Percentiles rank a stretch among this genome's conserved stretches.
Conservation (phyloP, 2,329 filamentous ascomycete genomes). For the Alternaria conjuncta region DNA sequence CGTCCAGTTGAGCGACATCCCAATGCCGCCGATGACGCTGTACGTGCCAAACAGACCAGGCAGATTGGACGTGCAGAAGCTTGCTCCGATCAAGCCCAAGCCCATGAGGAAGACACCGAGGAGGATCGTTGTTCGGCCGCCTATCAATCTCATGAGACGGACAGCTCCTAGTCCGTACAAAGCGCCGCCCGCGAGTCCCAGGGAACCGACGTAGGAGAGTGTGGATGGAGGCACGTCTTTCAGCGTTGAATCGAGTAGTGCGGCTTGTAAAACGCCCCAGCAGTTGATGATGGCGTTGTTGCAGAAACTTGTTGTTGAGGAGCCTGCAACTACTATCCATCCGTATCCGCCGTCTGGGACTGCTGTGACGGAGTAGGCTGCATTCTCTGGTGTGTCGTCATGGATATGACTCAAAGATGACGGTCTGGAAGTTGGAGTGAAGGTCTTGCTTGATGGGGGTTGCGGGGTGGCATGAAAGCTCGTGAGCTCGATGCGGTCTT, state of each 20-base stretch:
- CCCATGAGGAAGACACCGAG: conserved; percentile 61
- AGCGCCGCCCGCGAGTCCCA: conserved; percentile 59
- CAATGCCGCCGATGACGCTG: conserved; percentile 58
- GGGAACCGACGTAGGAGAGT: conserved; percentile 65
- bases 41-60: conserved; percentile 57
- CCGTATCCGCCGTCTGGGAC: conserved; percentile 63
- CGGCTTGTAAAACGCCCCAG: conserved; percentile 68
- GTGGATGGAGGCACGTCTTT: conserved; percentile 55
- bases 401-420: neutral
- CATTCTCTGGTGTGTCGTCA: conserved; percentile 19
- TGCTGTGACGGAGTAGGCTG: conserved; percentile 26
- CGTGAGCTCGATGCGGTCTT: neutral
- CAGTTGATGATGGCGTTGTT: conserved; percentile 62
- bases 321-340: conserved; percentile 61
- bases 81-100: conserved; percentile 55
- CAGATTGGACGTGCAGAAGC: conserved; percentile 56
- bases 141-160: conserved; percentile 58
- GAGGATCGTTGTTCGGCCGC: conserved; percentile 56
- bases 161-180: conserved; percentile 61
- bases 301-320: conserved; percentile 59
- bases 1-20: conserved; percentile 38
- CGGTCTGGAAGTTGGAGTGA: too few relatives aligned
- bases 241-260: conserved; percentile 58
- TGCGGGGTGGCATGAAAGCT: too few relatives aligned
- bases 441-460: too few relatives aligned